phyloP scores from a whole-genome alignment of 495 filamentous ascomycete species.

The Apiosordaria backusii region DNA sequence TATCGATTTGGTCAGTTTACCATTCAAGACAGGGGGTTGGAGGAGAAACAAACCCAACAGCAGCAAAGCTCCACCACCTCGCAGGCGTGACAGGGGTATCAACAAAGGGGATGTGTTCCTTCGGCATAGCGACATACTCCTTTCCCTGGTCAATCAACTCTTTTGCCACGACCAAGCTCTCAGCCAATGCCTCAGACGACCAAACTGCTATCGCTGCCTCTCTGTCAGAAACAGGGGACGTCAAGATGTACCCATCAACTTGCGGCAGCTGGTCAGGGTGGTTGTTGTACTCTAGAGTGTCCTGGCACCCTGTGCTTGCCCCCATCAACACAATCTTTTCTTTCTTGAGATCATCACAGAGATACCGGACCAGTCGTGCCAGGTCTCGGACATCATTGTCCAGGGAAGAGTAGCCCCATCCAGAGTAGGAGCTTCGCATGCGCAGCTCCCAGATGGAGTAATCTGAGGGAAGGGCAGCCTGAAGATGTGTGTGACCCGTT shows the following conservation, averaged over 20 bases:
- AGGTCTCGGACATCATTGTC: conserved; percentile 68
- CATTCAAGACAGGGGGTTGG: neutral
- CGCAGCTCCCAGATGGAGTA: conserved; percentile 40
- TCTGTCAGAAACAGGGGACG: conserved; percentile 72
- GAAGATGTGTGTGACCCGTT: neutral
- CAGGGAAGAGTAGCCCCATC: conserved; percentile 70
- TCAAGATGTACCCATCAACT: conserved; percentile 73
- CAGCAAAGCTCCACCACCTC: conserved; percentile 63
- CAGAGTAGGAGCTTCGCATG: conserved; percentile 54
- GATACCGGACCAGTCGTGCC: conserved; percentile 63
- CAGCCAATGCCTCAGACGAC: conserved; percentile 44
- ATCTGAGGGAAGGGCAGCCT: conserved; percentile 33
- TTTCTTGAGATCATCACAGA: conserved; percentile 37
- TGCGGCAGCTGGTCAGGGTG: conserved; percentile 35
- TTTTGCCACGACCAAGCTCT: conserved; percentile 51
- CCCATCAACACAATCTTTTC: conserved; percentile 14
- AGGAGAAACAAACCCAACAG: conserved; percentile 37
- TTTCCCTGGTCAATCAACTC: conserved; percentile 46
- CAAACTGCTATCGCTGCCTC: conserved; percentile 50
- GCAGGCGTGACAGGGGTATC: conserved; percentile 58
- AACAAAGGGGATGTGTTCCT: conserved; percentile 46
- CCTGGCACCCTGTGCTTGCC: conserved; percentile 31
- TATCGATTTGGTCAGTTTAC: conserved; percentile 15
- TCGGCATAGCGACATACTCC: conserved; percentile 51
- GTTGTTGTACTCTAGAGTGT: conserved; percentile 65